Evolutionary conservation across 192 early-diverging fungal species (phyloP), one percentile per base, ranked within the genome.

Genomic region (Lobosporangium transversale): DNA sequence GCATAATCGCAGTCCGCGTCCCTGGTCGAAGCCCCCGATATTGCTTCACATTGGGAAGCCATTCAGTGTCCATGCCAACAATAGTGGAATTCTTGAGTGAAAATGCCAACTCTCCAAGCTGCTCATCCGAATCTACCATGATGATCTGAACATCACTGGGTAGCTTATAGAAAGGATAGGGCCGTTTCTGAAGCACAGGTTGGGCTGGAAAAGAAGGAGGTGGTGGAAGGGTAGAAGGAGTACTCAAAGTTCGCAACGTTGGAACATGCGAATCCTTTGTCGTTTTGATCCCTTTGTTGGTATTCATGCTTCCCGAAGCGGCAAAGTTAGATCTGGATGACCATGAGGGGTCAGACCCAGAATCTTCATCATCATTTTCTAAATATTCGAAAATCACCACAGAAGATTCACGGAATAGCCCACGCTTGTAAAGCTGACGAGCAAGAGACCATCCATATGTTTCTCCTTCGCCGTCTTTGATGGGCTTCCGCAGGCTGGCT

Each of bases 51-150:
- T 49, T 26, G 5, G 69, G 69, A 0, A 71, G 48, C 69, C 69
- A 71, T 24, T 71, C 69, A 0, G 60, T 71, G 33, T 71, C 69
- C 54, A 71, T 62, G 4, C 53, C 69, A 17, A 71, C 53, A 3
- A 45, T 23, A 17, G n/a, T 37, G 0, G 69, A 56, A 14, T 12
- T 40, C 7, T 35, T 14, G 3, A 71, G 37, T 5, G 54, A 35
- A 2, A 15, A 10, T 18, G 60, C 27, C n/a, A 71, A 21, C 12
- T 14, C 11, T 11, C 51, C 36, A 1, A 71, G 30, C 27, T 54
- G 31, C 0, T 48, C 43, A 2, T 23, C 33, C 12, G 53, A 23
- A 42, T 63, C 54, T 17, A 71, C 60, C 14, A 71, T 27, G 0
- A 58, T 21, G 24, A 63, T 17, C 20, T 33, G 36, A 12, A 35